Conservation (phyloP, 495 filamentous ascomycete species). For the Hyaloscypha finlandica region DNA sequence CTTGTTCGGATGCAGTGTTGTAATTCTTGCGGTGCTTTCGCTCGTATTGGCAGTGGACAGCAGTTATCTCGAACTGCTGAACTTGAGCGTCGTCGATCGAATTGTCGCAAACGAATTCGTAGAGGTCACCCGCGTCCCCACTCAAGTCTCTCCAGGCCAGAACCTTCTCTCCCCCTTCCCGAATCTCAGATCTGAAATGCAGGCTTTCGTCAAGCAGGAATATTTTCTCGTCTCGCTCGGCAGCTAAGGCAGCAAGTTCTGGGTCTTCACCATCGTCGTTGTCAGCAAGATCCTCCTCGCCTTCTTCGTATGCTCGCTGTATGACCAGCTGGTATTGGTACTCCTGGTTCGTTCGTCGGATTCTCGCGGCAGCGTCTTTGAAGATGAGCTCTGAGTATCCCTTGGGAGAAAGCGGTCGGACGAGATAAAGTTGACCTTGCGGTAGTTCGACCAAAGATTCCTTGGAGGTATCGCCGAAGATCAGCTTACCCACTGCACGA, state of each 20-base stretch:
- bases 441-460: slow-evolving; percentile 93
- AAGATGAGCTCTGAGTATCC: slow-evolving; percentile 98
- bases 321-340: slow-evolving; percentile 97
- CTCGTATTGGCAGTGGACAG: slow-evolving; percentile 95
- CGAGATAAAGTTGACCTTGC: slow-evolving; percentile 94
- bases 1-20: slow-evolving; percentile 77
- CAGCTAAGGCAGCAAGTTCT: slow-evolving; percentile 60
- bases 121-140: slow-evolving; percentile 90
- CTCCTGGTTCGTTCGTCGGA: slow-evolving; percentile 88
- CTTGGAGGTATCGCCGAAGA: slow-evolving; percentile 91
- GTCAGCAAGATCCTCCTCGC: slow-evolving; percentile 83
- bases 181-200: slow-evolving; percentile 80
- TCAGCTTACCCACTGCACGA: slow-evolving; percentile 75
- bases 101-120: slow-evolving; percentile 91
- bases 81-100: slow-evolving; percentile 69
- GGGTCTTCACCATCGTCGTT: slow-evolving; percentile 83
- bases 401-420: slow-evolving; percentile 91
- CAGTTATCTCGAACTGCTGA: slow-evolving; percentile 77
- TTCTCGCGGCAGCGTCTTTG: slow-evolving; percentile 91
- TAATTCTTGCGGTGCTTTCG: slow-evolving; percentile 81
- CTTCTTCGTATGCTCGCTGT: slow-evolving; percentile 95
- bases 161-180: slow-evolving; percentile 76
- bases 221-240: slow-evolving; percentile 93
- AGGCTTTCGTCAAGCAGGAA: slow-evolving; percentile 91
- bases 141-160: slow-evolving; percentile 94